Base-by-base conservation (phyloP, 164 flowering plant genomes). In the Aristolochia californica region DNA sequence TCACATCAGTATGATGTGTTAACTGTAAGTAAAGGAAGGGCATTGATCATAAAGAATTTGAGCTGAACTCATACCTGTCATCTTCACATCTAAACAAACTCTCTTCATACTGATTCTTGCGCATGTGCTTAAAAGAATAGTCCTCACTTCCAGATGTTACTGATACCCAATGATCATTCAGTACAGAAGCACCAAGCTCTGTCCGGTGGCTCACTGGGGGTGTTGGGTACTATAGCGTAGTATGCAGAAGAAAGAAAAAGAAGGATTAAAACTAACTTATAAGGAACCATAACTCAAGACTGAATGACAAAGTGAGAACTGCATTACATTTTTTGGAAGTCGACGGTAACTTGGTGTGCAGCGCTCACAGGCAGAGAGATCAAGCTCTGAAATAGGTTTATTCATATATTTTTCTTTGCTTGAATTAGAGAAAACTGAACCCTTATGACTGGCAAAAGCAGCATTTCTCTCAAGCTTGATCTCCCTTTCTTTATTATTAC, bases 61-160 rank as follows among this genome's bases (percentile, higher is more conserved):
- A 43, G 18, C 2, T 30, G 61, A 56, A 20, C 43, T 62, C n/a
- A 27, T 57, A 94, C 99, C 99, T 85, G 67, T 94, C 97, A 79
- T 94, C 99, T 75, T 94, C 99, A 72, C 97, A 90, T 68, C 95
- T 84, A 65, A 90, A 94, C 53, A 89, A 70, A 71, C 96, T 94
- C 72, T 94, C 99, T 76, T 94, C 99, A 68, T 94, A 94, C 72
- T 87, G 99, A 56, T 94, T 94, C 71, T 85, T 87, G 58, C 97
- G 91, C 99, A 90, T 94, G 69, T 90, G 99, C 74, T 90, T 94
- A 58, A 89, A 89, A 56, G 99, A 94, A 65, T 94, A 90, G 64
- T 89, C 97, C 68, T 94, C 97, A 75, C 96, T 90, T 68, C 99
- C 99, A 21, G 99, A 90, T 59, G 99, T 90, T 51, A 90, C 96